Evolutionary conservation across 2,329 filamentous ascomycete species (phyloP).

Genomic region (Talaromyces islandicus): DNA sequence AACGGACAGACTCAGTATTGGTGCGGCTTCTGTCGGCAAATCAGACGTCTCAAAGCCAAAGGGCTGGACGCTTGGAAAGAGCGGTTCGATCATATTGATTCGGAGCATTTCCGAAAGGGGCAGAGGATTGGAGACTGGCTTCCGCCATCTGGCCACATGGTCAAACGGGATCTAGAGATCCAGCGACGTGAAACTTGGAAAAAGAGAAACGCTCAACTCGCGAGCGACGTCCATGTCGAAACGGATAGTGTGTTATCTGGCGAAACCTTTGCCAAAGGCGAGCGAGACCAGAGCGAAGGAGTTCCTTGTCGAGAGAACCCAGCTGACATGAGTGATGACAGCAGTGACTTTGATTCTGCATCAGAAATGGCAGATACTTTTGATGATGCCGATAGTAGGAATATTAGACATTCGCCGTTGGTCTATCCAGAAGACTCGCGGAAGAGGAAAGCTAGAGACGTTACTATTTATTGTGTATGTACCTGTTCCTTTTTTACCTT

Average conservation of each 20-base stretch:
- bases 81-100: conserved; percentile 68
- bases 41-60: conserved; percentile 46
- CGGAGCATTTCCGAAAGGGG: conserved; percentile 39
- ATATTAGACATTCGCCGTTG: neutral
- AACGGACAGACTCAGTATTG: conserved; percentile 66
- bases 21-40: conserved; percentile 73
- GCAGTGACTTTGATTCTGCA: neutral
- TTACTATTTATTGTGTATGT: neutral
- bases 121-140: conserved; percentile 29
- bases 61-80: conserved; percentile 55
- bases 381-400: neutral
- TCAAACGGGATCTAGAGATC: conserved; percentile 14
- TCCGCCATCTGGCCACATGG: conserved; percentile 19
- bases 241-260: neutral
- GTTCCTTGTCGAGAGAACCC: neutral
- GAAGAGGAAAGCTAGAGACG: neutral
- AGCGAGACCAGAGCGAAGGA: neutral
- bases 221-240: neutral
- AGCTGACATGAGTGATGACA: neutral
- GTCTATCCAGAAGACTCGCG: neutral
- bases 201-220: neutral
- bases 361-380: neutral
- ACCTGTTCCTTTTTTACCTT: neutral
- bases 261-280: neutral
- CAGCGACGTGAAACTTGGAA: conserved; percentile 2